Base-by-base conservation (phyloP, 129 eudicot species). In the Ambrosia trifida region DNA sequence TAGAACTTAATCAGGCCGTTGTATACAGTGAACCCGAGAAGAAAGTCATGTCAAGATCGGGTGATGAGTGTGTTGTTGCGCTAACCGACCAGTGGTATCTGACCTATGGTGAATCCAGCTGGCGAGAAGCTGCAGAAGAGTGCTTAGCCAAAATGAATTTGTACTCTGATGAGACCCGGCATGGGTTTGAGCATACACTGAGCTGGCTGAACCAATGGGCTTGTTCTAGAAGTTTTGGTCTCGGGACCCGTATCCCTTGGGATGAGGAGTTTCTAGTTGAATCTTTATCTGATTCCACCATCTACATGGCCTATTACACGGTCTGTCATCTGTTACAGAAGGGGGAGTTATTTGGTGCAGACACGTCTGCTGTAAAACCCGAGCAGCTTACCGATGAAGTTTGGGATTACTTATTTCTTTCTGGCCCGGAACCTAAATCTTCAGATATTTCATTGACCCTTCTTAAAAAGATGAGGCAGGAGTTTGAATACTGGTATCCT, bases 21-120 rank as follows among this genome's bases (percentile, higher is more conserved):
- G 85, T 85, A 11, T 91, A 91, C 69, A 88, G 95, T 56, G 97
- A 91, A 72, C 97, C 97, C 0, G 97, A 91, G 82, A 91, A 91
- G 77, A 83, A 82, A 69, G 97, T 88, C 33, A 88, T 88, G 87
- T 91, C 97, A 18, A 85, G 97, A 76, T 91, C 97, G 13, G 97
- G 97, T 49, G 97, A 91, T 43, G 97, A 91, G 66, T 91, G 97
- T 73, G 97, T 91, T n/a, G 97, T 91, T 58, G 97, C 95, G n/a
- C 76, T 91, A 79, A 88, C 97, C 12, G 97, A 91, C 75, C 97
- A 91, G 72, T 91, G 97, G 97, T 91, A 91, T 73, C 45, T 88
- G 59, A 88, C 89, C 4, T 91, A 91, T 58, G 97, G 97, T n/a
- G 97, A 91, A 76, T 14, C 78, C 30, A 85, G 78, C 56, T 91